These are phyloP conservation scores for Lentinula detonsa DNA, from an alignment of 768 basidiomycete genomes.

Conservation along the genomic window DNA sequence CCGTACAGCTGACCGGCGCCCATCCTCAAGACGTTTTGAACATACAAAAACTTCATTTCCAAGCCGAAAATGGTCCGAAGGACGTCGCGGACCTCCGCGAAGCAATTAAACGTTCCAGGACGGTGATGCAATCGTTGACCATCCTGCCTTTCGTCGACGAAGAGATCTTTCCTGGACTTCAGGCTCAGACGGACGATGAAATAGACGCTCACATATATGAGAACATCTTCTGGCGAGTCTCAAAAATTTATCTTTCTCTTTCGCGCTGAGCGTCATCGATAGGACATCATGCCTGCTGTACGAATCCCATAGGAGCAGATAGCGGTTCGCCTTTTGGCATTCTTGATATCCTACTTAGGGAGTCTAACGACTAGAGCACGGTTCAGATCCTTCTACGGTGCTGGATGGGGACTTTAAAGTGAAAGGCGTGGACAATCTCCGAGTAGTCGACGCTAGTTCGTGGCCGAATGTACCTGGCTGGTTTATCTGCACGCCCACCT, in stretches of 20 bases:
- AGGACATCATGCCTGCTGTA: slow-evolving; percentile 27
- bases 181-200: slow-evolving; percentile 14
- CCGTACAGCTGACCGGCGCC: slow-evolving; percentile 22
- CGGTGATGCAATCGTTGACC: slow-evolving; percentile 14
- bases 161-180: slow-evolving; percentile 16
- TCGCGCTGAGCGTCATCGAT: not conserved
- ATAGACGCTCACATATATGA: slow-evolving; percentile 20
- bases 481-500: slow-evolving; percentile 24
- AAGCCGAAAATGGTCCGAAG: slow-evolving; percentile 15
- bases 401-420: slow-evolving; percentile 24
- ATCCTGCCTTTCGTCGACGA: slow-evolving; percentile 9
- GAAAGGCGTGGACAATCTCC: slow-evolving; percentile 20
- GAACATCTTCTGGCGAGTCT: slow-evolving; percentile 17
- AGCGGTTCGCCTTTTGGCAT: slow-evolving; percentile 12
- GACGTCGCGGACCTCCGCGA: slow-evolving; percentile 21
- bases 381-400: slow-evolving; percentile 21
- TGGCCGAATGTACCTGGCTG: slow-evolving; percentile 25
- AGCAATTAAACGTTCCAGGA: slow-evolving; percentile 18
- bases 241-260: not conserved
- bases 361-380: not conserved
- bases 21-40: slow-evolving; percentile 23
- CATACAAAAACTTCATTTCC: slow-evolving; percentile 23
- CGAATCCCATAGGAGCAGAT: slow-evolving; percentile 21
- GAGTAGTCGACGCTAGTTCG: slow-evolving; percentile 25
- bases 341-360: not conserved